Conservation (phyloP, 2,329 filamentous ascomycete genomes). For the Cordyceps cateniannulata region DNA sequence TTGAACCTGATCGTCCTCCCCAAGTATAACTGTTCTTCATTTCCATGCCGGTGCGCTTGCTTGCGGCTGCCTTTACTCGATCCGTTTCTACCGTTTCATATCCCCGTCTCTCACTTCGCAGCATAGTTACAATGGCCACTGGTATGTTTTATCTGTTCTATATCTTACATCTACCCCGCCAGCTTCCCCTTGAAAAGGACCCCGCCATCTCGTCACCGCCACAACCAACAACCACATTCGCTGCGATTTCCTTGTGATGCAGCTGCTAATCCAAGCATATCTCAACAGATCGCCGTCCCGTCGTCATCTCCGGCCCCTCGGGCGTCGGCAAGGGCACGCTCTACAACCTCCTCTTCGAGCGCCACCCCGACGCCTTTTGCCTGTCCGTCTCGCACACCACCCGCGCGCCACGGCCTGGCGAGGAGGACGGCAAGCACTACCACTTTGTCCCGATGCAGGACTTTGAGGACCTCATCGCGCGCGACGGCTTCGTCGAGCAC, state of each 20-base stretch:
- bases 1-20: not conserved
- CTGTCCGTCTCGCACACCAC: constrained; percentile 72
- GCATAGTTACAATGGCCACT: not conserved
- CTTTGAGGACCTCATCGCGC: constrained; percentile 62
- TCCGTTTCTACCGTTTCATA: not conserved
- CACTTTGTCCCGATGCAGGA: constrained; percentile 63
- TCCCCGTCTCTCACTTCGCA: not conserved
- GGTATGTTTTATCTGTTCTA: not conserved
- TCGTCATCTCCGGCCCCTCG: constrained; percentile 74
- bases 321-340: constrained; percentile 80
- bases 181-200: not conserved
- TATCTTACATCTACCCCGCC: not conserved
- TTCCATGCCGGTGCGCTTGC: constrained; percentile 11
- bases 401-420: constrained; percentile 65
- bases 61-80: not conserved
- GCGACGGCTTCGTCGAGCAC: constrained; percentile 75
- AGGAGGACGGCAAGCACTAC: constrained; percentile 74
- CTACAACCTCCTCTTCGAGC: constrained; percentile 61
- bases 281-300: constrained; percentile 47
- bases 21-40: not conserved
- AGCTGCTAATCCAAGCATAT: not conserved
- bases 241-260: not conserved
- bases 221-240: not conserved
- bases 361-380: constrained; percentile 43
- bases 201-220: constrained; percentile 2